Base-by-base conservation (phyloP, 495 filamentous ascomycete genomes). In the Penicillium herquei region DNA sequence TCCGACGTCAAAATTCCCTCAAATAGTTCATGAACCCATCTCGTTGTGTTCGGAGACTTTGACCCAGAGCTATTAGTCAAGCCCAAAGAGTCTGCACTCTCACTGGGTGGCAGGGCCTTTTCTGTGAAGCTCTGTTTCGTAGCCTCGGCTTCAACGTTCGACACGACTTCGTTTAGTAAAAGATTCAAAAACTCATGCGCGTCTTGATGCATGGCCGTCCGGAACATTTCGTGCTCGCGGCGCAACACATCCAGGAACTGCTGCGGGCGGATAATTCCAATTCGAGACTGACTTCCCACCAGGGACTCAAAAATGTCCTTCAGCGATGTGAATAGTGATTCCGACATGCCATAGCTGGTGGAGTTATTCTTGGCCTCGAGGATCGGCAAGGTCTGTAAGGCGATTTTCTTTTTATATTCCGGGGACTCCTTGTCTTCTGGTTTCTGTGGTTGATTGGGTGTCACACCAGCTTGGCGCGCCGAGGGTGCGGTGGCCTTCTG, bases 11-110 rank as follows among this genome's bases (percentile, higher is more conserved):
- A 73, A 3, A 90, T 87, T 10, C 94, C 94, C 69, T 98, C 94
- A 57, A 98, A 98, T 37, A 98, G 83, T 59, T 97, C 92, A 70
- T 98, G 94, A 21, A 98, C 95, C 94, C 94, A 98, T 57, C 91
- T 83, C 1, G 88, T 89, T 11, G 84, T 83, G 55, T 73, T 72
- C 44, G 72, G 73, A 33, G 74, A 75, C 66, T 75, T 76, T 41
- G 62, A 71, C 43, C 75, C 66, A 35, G 72, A 70, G 46, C 81
- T 82, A 8, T 66, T 71, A 31, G 81, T 69, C 52, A 67, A 62
- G 31, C 72, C 73, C 32, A 70, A 50, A 0, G 72, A 71, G 16
- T 79, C 74, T 47, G 74, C 73, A 45, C 68, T 72, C 30, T 73
- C 70, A 12, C 21, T 54, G 11, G 65, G 57, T 11, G 69, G 65